phyloP scores from a whole-genome alignment of 176 grass and related monocot genomes.

The Phoenix dactylifera region DNA sequence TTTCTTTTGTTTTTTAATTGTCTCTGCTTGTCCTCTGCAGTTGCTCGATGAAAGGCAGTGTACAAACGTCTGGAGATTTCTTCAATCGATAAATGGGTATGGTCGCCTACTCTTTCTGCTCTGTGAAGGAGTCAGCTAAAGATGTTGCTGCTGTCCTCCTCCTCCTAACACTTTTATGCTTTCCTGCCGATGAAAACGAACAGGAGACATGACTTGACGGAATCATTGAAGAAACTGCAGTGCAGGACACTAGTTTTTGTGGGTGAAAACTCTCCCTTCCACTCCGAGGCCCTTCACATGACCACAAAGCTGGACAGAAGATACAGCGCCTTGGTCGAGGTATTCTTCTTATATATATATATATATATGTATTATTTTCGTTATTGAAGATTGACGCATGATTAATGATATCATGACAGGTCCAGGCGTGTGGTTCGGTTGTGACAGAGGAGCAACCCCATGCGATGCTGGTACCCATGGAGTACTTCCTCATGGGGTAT shows the following conservation, averaged over 20 bases:
- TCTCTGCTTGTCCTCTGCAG: slow-evolving; percentile 28
- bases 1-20: background rate
- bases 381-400: background rate
- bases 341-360: slow-evolving; percentile 5
- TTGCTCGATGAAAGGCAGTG: slow-evolving; percentile 78
- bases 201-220: slow-evolving; percentile 72
- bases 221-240: slow-evolving; percentile 71
- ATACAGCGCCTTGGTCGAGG: slow-evolving; percentile 88
- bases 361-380: no score
- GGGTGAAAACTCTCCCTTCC: slow-evolving; percentile 73
- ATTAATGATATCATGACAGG: slow-evolving; percentile 23
- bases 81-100: slow-evolving; percentile 79
- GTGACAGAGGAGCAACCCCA: slow-evolving; percentile 92
- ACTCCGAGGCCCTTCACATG: slow-evolving; percentile 71
- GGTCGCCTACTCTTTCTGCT: no score
- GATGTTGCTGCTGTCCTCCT: no score
- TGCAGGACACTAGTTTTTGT: slow-evolving; percentile 89
- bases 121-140: no score
- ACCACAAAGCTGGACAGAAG: slow-evolving; percentile 61
- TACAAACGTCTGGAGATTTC: slow-evolving; percentile 74
- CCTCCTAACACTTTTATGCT: background rate
- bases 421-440: slow-evolving; percentile 77
- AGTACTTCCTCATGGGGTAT: slow-evolving; percentile 86
- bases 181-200: background rate
- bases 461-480: slow-evolving; percentile 83